Conservation (phyloP, 305 asterid species). For the Salvia sclarea region DNA sequence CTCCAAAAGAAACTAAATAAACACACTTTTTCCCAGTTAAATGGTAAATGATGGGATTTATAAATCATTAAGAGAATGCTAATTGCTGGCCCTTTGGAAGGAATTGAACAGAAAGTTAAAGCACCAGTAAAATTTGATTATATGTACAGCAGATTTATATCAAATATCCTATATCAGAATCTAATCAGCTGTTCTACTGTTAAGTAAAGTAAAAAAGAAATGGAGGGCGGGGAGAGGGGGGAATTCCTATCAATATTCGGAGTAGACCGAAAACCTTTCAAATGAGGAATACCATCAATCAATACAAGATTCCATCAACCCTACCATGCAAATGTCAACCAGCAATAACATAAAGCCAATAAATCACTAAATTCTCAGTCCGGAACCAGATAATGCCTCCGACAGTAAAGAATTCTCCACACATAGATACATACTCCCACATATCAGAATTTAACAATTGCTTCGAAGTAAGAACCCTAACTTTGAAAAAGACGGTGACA, state of each 20-base stretch:
- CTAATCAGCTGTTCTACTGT: background rate
- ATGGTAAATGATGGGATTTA: background rate
- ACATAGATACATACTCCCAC: background rate
- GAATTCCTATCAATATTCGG: background rate
- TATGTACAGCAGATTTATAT: background rate
- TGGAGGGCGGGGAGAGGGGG: background rate
- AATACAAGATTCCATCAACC: slow-evolving; percentile 1
- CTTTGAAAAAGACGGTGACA: slow-evolving; percentile 9
- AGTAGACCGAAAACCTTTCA: slow-evolving; percentile 22
- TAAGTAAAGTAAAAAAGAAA: background rate
- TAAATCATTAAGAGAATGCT: slow-evolving; percentile 5
- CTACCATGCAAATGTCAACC: slow-evolving; percentile 31
- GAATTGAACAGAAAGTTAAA: background rate
- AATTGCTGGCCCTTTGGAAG: background rate
- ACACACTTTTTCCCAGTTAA: slow-evolving; percentile 3
- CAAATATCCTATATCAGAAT: background rate
- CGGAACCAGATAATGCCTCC: background rate
- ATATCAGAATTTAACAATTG: background rate
- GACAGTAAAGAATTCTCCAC: background rate
- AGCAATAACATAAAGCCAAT: background rate
- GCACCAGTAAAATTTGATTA: background rate
- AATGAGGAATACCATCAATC: slow-evolving; percentile 13
- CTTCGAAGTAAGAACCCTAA: slow-evolving; percentile 40
- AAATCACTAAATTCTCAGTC: slow-evolving; percentile 5
- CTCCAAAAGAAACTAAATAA: slow-evolving; percentile 17